Percentiles rank a stretch among this genome's conserved stretches.
These are phyloP conservation scores for Stagonosporopsis vannaccii DNA, from an alignment of 2,329 filamentous ascomycete genomes.

Conservation along the genomic window DNA sequence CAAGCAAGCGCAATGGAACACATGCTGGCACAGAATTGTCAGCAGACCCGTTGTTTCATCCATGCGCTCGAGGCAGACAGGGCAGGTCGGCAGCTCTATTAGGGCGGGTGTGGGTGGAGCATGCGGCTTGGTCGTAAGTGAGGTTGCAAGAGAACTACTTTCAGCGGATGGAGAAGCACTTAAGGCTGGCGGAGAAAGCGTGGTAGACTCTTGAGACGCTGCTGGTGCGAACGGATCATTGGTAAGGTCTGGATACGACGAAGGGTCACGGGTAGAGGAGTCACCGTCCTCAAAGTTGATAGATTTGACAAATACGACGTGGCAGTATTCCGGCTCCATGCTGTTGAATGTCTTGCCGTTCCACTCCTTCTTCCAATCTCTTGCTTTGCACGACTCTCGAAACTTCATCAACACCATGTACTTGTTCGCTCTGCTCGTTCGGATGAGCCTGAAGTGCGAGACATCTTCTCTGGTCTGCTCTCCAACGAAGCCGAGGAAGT, in stretches of 20 bases:
- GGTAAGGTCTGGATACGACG: constrained; percentile 66
- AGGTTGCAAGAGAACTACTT: constrained; percentile 43
- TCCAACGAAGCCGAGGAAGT: constrained; percentile 90
- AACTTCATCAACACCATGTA: constrained; percentile 98
- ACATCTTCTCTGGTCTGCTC: constrained; percentile 86
- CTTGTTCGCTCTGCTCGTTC: constrained; percentile 85
- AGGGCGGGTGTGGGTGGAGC: constrained; percentile 81
- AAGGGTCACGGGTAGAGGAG: constrained; percentile 48
- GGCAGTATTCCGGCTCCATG: constrained; percentile 94
- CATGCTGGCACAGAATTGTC: constrained; percentile 95
- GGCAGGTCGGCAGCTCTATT: constrained; percentile 91
- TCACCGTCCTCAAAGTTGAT: constrained; percentile 80
- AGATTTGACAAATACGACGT: constrained; percentile 92
- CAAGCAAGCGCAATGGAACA: constrained; percentile 95
- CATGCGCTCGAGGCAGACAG: constrained; percentile 97
- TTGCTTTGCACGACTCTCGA: constrained; percentile 74
- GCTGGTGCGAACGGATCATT: constrained; percentile 71
- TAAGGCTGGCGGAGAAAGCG: constrained; percentile 41
- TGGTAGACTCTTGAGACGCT: constrained; percentile 48
- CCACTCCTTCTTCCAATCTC: constrained; percentile 82
- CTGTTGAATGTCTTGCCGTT: constrained; percentile 93
- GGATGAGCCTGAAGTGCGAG: constrained; percentile 92
- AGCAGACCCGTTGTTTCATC: constrained; percentile 94
- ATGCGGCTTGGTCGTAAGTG: constrained; percentile 67
- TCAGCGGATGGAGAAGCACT: constrained; percentile 46